Base-by-base conservation (phyloP, 148 eudicot genomes). In the Chenopodium suecicum region DNA sequence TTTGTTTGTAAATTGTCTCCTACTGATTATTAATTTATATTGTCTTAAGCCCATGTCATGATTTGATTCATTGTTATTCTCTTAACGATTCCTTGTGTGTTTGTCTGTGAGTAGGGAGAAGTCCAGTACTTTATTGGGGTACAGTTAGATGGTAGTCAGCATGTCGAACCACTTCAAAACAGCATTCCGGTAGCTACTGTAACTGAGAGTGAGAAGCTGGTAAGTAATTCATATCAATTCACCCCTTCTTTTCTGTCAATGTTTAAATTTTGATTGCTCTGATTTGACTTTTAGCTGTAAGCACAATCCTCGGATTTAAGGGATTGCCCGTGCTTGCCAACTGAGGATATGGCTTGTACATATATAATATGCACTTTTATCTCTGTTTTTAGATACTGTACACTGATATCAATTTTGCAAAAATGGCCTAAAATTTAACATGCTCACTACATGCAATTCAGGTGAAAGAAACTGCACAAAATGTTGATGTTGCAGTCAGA, bases 391-490 rank as follows among this genome's bases (percentile, higher is more conserved):
- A 70, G 41, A 32, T 50, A 63, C 44, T 32, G 5, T 73, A 44
- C 19, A 31, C 27, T 64, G 71, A 31, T 16, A 44, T 46, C 64
- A 70, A 29, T 34, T 73, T 69, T 41, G 23, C 63, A 5, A 76
- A 82, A 70, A 25, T 62, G 27, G 69, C 44, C 22, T 25, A 8
- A 50, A 41, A 29, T 65, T 50, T 75, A 78, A 65, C 70, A 77
- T 77, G 54, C 23, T 68, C 27, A 50, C 66, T 75, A 17, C 81
- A 44, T n/a, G 52, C 25, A 79, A 22, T 32, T 67, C 88, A 97
- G 99, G 91, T 94, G 75, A 97, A 91, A 91, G 91, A 91, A 91
- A 94, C 98, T 80, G 99, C 98, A 76, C 88, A 65, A 86, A 90
- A 94, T 83, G 93, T 97, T 83, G 98, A 94, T 83, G 91, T 87